phyloP scores from a whole-genome alignment of 345 rosid genomes.

The Leavenworthia alabamica region DNA sequence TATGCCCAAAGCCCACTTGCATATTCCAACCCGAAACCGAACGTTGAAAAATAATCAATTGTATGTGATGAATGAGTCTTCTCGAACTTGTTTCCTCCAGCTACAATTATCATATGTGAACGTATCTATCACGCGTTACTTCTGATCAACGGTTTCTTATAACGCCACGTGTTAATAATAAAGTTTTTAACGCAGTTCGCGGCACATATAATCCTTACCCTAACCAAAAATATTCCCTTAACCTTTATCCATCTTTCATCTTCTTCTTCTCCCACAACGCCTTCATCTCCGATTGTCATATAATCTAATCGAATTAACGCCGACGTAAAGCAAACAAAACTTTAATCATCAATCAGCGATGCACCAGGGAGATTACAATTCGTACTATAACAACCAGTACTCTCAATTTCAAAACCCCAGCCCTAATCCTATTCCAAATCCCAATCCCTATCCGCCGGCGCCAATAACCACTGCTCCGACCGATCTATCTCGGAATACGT shows the following conservation, averaged over 20 bases:
- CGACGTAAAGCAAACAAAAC: background rate
- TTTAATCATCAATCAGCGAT: slow-evolving; percentile 30
- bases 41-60: background rate
- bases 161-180: slow-evolving; percentile 2
- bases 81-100: background rate
- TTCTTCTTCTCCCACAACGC: slow-evolving; percentile 13
- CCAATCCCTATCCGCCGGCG: slow-evolving; percentile 37
- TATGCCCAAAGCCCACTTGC: slow-evolving; percentile 17
- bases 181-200: background rate
- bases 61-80: background rate
- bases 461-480: slow-evolving; percentile 26
- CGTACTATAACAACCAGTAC: slow-evolving; percentile 49
- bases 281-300: slow-evolving; percentile 14
- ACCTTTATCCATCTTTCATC: slow-evolving; percentile 4
- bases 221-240: slow-evolving; percentile 22
- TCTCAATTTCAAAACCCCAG: slow-evolving; percentile 45
- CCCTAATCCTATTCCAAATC: slow-evolving; percentile 44
- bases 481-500: slow-evolving; percentile 42
- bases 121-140: slow-evolving; percentile 11
- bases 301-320: background rate
- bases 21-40: background rate
- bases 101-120: background rate
- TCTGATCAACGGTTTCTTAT: background rate
- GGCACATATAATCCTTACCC: background rate
- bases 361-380: slow-evolving; percentile 78